Evolutionary conservation across 306 rosid genomes (phyloP), one percentile per base, ranked within the genome.

Genomic region (Erythrophleum fordii): DNA sequence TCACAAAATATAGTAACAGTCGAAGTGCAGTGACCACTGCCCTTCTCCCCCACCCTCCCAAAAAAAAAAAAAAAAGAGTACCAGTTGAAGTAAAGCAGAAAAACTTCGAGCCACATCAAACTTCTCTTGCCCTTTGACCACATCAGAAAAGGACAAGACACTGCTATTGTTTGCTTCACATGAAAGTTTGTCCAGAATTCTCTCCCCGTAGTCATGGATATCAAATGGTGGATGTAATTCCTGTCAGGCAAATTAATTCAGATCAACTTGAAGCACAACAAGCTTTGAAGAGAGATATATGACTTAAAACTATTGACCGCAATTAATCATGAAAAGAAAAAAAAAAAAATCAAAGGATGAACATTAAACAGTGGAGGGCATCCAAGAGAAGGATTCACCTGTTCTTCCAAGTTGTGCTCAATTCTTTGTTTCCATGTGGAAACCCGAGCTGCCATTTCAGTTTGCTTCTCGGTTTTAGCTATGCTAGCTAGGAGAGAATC

Each of bases 21-120:
- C 60, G 46, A 79, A 72, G 22, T 14, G 35, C 53, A 68, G 18
- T 35, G 26, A 45, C 53, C 71, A 59, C 22, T 45, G 76, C 14
- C 18, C n/a, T n/a, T n/a, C n/a, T n/a, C n/a, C n/a, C n/a, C n/a
- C n/a, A n/a, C n/a, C n/a, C n/a, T 5, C 42, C 8, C 42, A 39
- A 69, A 67, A 72, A 48, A 49, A 65, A 71, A 72, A 49, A 59
- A 80, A 59, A 46, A 45, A 59, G 81, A 65, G 58, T 92, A 95
- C 98, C 98, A 95, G 78, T 83, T 95, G 99, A 80, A 95, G 93
- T 45, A 95, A 91, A 12, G 99, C 92, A 75, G 97, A 88, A 83
- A 95, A 95, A 83, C 93, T 95, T 83, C 99, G 88, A 58, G 98
- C 92, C 18, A 95, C 96, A 28, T 85, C 88, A 37, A 86, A 93